These are phyloP conservation scores for Pseudofabraea citricarpa DNA, from an alignment of 2,329 filamentous ascomycete genomes.

Conservation along the genomic window DNA sequence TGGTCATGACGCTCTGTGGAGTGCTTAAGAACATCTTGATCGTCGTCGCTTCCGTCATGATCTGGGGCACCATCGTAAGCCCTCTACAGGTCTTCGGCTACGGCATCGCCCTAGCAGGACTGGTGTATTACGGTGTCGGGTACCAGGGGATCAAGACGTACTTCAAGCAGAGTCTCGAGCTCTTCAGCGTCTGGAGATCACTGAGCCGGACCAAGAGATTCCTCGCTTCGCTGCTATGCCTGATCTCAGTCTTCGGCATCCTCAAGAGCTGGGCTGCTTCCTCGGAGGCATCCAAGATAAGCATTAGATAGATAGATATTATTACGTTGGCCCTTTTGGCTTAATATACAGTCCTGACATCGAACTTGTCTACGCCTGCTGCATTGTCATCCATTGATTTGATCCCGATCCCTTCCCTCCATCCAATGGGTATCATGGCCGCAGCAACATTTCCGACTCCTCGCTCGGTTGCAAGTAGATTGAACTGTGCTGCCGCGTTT, in stretches of 20 bases:
- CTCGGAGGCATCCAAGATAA: too few relatives aligned
- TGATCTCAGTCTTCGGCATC: too few relatives aligned
- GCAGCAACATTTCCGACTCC: conserved; percentile 82
- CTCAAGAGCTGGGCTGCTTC: too few relatives aligned
- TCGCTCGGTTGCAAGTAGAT: conserved; percentile 88
- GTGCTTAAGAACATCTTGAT: conserved; percentile 83
- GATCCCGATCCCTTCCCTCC: conserved; percentile 51
- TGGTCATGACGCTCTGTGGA: conserved; percentile 79
- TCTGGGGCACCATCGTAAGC: conserved; percentile 74
- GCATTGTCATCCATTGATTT: too few relatives aligned
- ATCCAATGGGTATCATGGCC: conserved; percentile 81
- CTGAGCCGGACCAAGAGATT: too few relatives aligned
- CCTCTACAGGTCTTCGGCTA: conserved; percentile 77
- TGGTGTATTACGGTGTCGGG: conserved; percentile 61
- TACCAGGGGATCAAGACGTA: conserved; percentile 12
- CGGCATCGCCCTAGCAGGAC: conserved; percentile 69
- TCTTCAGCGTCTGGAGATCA: too few relatives aligned
- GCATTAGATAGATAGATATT: too few relatives aligned
- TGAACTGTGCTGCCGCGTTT: conserved; percentile 93
- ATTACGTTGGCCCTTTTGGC: too few relatives aligned
- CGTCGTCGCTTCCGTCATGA: conserved; percentile 71
- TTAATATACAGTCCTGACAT: too few relatives aligned
- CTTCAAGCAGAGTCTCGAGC: too few relatives aligned
- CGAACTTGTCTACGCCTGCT: too few relatives aligned
- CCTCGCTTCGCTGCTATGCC: too few relatives aligned